Evolutionary conservation across 441 rosid genomes (phyloP).

Genomic region (Francoa sonchifolia): DNA sequence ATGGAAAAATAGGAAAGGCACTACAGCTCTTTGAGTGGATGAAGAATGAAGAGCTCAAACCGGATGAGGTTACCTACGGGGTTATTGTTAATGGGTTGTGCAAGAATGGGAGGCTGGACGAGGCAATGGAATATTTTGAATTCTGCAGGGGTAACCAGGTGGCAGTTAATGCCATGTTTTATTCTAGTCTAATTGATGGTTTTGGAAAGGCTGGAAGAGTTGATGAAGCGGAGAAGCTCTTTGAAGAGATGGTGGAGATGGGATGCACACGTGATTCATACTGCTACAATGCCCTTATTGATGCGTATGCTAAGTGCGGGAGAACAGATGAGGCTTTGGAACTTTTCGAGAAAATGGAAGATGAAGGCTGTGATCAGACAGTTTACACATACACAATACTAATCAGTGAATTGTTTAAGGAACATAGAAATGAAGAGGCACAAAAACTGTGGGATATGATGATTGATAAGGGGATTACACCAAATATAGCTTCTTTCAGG

Average conservation of each 20-base stretch:
- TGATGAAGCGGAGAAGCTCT: conserved; percentile 63
- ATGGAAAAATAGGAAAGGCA: conserved; percentile 15
- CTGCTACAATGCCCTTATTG: conserved; percentile 74
- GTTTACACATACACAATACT: conserved; percentile 74
- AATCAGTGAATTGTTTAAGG: conserved; percentile 47
- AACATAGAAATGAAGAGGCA: conserved; percentile 68
- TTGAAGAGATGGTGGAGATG: conserved; percentile 56
- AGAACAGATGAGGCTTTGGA: conserved; percentile 51
- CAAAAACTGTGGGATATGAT: conserved; percentile 63
- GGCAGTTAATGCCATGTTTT: conserved; percentile 55
- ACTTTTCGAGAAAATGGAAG: conserved; percentile 58
- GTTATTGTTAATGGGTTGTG: conserved; percentile 14
- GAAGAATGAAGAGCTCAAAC: conserved; percentile 11
- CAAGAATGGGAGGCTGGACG: conserved; percentile 54
- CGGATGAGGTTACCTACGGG: conserved; percentile 13
- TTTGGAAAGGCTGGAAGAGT: conserved; percentile 78
- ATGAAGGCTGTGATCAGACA: conserved; percentile 68
- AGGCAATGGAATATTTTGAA: conserved; percentile 48
- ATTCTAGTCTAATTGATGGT: conserved; percentile 73
- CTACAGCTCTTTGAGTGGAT: conserved; percentile 11
- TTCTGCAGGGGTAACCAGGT: conserved; percentile 37
- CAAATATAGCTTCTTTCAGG: conserved; percentile 69
- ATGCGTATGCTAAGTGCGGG: conserved; percentile 49
- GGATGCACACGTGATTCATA: conserved; percentile 64
- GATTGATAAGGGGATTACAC: conserved; percentile 81